Base-by-base conservation (phyloP, 305 asterid species). In the Plantago coronopus region DNA sequence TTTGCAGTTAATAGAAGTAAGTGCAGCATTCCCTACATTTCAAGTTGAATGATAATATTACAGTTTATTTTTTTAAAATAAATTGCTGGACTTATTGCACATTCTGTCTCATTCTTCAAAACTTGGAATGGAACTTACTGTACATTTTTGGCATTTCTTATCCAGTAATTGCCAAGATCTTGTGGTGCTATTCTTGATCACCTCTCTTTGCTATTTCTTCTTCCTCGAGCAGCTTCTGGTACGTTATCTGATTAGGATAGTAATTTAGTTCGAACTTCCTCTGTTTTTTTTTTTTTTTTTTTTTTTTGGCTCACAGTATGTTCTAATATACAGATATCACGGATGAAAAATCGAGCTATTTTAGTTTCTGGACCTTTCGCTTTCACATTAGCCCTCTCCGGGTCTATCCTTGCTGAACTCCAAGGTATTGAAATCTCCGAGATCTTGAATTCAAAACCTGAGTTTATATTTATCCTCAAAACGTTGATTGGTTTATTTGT, bases 201-300 rank as follows among this genome's bases (percentile, higher is more conserved):
- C 95, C 83, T 83, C 94, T 31, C 72, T 87, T 42, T 87, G 97
- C 89, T 93, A 86, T 72, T 93, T 93, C 85, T 93, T 89, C 88
- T 89, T 83, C 87, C 88, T 93, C 27, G 99, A 89, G 81, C 95
- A 89, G 79, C 79, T 93, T 60, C 70, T 93, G 82, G 99, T 93
- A 73, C 79, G 89, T 68, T 61, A 59, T 66, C 72, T 46, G 43
- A 46, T 22, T n/a, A 40, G 8, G 37, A 4, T 57, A 11, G 48
- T 14, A 19, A 38, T 38, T 37, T n/a, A 57, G 38, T 38, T 18
- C 9, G 9, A 16, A 19, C 7, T 49, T 49, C n/a, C n/a, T n/a
- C n/a, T n/a, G n/a, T n/a, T n/a, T n/a, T n/a, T n/a, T n/a, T n/a
- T n/a, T n/a, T n/a, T n/a, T n/a, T n/a, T n/a, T 62, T 44, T 9